Evolutionary conservation across 2,329 filamentous ascomycete genomes (phyloP).

Genomic region (Colletotrichum theobromicola): DNA sequence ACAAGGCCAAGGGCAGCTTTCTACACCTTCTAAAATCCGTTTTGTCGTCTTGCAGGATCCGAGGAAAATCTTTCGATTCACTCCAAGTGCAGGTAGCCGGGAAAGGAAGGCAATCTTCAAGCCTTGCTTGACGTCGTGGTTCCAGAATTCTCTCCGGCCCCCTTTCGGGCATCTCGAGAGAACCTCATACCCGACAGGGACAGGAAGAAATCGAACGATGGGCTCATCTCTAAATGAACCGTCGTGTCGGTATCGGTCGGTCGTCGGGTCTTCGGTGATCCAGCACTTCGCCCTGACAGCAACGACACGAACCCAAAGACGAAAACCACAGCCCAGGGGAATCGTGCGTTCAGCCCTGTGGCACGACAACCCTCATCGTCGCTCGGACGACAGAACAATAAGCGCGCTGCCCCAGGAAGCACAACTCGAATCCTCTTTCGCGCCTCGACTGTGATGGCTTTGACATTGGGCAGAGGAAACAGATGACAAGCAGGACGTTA

Average conservation of each 20-base stretch:
- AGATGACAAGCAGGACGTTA: slow-evolving; percentile 2
- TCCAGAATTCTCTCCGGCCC: neutral
- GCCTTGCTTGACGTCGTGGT: neutral
- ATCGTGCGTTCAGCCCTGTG: neutral
- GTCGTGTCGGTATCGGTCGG: neutral
- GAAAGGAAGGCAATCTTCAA: neutral
- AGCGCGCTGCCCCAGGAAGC: neutral
- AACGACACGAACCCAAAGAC: neutral
- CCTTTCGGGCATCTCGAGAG: slow-evolving; percentile 1
- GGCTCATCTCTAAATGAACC: neutral
- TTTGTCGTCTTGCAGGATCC: neutral
- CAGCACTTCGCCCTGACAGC: neutral
- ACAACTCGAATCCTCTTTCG: neutral
- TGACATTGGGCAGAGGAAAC: slow-evolving; percentile 1
- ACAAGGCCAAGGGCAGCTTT: neutral
- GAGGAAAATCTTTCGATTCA: neutral
- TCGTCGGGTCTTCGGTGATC: neutral
- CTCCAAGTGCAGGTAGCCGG: neutral
- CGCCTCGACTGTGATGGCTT: neutral
- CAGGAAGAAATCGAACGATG: neutral
- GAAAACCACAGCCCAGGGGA: neutral
- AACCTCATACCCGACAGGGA: neutral
- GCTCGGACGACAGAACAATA: neutral
- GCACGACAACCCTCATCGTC: neutral
- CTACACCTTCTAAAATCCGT: neutral